Base-by-base conservation (phyloP, 2,329 filamentous ascomycete species). In the Ceratocystis variospora region DNA sequence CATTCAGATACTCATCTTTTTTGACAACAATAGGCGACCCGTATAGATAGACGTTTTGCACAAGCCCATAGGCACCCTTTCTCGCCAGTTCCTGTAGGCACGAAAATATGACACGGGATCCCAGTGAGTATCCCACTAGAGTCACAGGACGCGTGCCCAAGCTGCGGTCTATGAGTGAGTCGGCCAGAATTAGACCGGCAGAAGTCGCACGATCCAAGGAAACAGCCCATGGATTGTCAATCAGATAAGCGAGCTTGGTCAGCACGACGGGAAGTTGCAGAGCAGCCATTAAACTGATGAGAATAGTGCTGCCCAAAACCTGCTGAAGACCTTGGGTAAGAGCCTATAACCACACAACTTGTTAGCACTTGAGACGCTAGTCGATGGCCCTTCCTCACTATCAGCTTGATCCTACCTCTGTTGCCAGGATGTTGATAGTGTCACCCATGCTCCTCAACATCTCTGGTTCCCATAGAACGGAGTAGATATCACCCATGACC, bases 191-290 rank as follows among this genome's bases (percentile, higher is more conserved):
- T 61, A 96, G 82, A 2, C 94, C 94, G 6, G 93, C 90, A 66
- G 89, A 82, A 72, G 88, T 92, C 37, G 94, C 94, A 71, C 94
- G 86, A 72, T 94, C 90, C 62, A 96, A 83, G 1, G 94, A 97
- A n/a, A 96, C 92, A 31, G 88, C 90, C 94, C 94, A 99, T 0
- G 94, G 94, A 73, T 99, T 99, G 75, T 99, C 94, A 70, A 99
- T 96, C 22, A 99, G 81, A 73, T 99, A 99, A 0, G 93, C 86
- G 8, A 99, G 83, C 74, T 99, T 99, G 0, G 93, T 92, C 57
- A 99, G 79, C 33, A 96, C 87, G 53, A 99, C 84, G 1, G 94
- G 94, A n/a, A 96, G 78, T 74, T 95, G 90, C 63, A 99, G 79
- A 44, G 92, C 91, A 50, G 92, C 88, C 93, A 99, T 97, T 41